Conservation (phyloP, 805 yeast genomes). For the Wickerhamomyces strasburgensis region DNA sequence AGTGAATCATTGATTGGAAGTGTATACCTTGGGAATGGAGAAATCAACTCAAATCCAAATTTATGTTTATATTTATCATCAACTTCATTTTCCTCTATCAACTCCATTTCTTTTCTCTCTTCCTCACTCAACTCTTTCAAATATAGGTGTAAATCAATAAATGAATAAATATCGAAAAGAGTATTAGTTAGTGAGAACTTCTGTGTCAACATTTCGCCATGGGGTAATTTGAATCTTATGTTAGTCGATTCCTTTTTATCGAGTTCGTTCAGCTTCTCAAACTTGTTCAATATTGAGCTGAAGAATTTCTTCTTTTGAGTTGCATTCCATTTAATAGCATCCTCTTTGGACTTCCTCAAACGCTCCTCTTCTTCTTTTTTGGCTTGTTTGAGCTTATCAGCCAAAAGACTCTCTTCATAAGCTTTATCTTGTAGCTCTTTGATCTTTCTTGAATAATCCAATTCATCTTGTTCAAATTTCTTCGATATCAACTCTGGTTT, state of each 20-base stretch:
- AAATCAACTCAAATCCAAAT: slow-evolving; percentile 51
- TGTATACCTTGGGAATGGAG: slow-evolving; percentile 59
- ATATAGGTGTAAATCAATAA: slow-evolving; percentile 39
- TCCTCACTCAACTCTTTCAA: slow-evolving; percentile 11
- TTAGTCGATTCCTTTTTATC: slow-evolving; percentile 31
- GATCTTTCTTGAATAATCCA: slow-evolving; percentile 51
- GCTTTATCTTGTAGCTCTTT: slow-evolving; percentile 65
- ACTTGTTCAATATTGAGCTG: slow-evolving; percentile 7
- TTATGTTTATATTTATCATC: slow-evolving; percentile 31
- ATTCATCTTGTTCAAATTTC: slow-evolving; percentile 55
- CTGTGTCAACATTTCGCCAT: slow-evolving; percentile 45
- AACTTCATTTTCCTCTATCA: slow-evolving; percentile 8
- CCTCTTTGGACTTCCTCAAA: slow-evolving; percentile 18
- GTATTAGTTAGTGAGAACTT: slow-evolving; percentile 37
- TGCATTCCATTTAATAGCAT: slow-evolving; percentile 2
- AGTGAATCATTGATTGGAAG: slow-evolving; percentile 31
- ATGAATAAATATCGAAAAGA: slow-evolving; percentile 44
- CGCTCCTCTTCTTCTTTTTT: slow-evolving; percentile 32
- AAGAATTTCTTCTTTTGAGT: slow-evolving; percentile 12
- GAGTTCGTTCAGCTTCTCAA: slow-evolving; percentile 13
- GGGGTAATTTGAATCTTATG: slow-evolving; percentile 51
- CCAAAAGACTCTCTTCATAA: slow-evolving; percentile 52
- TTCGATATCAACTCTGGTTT: slow-evolving; percentile 58
- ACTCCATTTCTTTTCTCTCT: slow-evolving; percentile 5
- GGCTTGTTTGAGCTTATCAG: slow-evolving; percentile 50